phyloP scores from a whole-genome alignment of 2,329 filamentous ascomycete genomes.

The Taxawa tesnikishii region DNA sequence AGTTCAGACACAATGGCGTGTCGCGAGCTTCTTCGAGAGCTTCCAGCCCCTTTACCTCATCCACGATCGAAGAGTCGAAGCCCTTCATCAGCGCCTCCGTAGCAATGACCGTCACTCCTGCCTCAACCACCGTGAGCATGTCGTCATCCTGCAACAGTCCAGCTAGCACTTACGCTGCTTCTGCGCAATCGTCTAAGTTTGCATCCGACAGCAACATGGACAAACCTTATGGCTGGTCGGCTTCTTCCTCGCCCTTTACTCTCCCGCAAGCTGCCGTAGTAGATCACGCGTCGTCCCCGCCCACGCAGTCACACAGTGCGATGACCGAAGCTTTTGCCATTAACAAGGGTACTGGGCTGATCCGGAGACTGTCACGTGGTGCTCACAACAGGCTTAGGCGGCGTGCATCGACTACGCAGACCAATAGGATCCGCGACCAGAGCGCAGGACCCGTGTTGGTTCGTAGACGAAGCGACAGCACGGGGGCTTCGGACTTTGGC shows the following conservation, averaged over 20 bases:
- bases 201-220: conserved; percentile 44
- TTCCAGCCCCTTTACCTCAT: neutral
- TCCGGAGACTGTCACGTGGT: conserved; percentile 73
- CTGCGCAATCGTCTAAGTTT: conserved; percentile 33
- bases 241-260: conserved; percentile 6
- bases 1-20: neutral
- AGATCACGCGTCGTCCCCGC: conserved; percentile 6
- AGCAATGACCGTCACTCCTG: conserved; percentile 13
- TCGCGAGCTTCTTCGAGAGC: neutral
- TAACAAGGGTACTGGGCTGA: conserved; percentile 42
- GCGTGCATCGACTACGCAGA: conserved; percentile 64
- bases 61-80: neutral
- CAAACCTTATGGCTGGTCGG: conserved; percentile 3
- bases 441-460: conserved; percentile 84
- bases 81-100: conserved; percentile 5
- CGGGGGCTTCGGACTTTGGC: conserved; percentile 44
- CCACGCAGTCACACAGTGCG: conserved; percentile 7
- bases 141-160: conserved; percentile 27
- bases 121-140: conserved; percentile 19
- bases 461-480: conserved; percentile 80
- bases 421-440: conserved; percentile 62
- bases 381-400: conserved; percentile 61
- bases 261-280: conserved; percentile 11
- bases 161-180: conserved; percentile 20
- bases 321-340: conserved; percentile 10